Evolutionary conservation across 179 eudicot species (phyloP).

Genomic region (Beta macrorhiza): DNA sequence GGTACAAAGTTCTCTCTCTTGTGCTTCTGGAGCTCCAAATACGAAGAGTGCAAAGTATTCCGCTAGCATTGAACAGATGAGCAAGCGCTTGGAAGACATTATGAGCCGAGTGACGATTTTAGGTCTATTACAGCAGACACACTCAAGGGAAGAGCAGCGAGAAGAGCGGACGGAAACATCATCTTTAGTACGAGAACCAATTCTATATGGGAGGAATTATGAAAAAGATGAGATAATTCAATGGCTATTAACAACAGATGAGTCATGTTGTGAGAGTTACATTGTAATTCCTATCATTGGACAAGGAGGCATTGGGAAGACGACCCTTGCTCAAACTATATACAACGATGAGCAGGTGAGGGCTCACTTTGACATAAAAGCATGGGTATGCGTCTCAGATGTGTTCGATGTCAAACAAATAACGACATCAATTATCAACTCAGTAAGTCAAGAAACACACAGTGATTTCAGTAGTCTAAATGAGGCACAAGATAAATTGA

Average conservation of each 20-base stretch:
- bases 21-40: not conserved
- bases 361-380: slow-evolving; percentile 4
- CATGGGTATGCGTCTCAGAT: slow-evolving; percentile 14
- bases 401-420: slow-evolving; percentile 15
- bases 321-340: slow-evolving; percentile 12
- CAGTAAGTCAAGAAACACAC: not conserved
- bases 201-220: slow-evolving; percentile 1
- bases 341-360: slow-evolving; percentile 3
- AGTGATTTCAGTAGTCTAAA: not conserved
- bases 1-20: not conserved
- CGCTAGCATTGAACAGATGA: not conserved
- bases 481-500: slow-evolving; percentile 2
- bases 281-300: slow-evolving; percentile 6
- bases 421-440: slow-evolving; percentile 5
- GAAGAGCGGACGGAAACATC: not conserved
- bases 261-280: not conserved
- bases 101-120: not conserved
- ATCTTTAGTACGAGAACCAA: not conserved
- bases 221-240: not conserved
- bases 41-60: not conserved
- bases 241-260: not conserved
- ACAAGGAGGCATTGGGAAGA: slow-evolving; percentile 15
- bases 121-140: not conserved
- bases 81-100: not conserved
- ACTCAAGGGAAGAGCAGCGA: not conserved